Evolutionary conservation across 179 eudicot genomes (phyloP).

Genomic region (Corrigiola litoralis): DNA sequence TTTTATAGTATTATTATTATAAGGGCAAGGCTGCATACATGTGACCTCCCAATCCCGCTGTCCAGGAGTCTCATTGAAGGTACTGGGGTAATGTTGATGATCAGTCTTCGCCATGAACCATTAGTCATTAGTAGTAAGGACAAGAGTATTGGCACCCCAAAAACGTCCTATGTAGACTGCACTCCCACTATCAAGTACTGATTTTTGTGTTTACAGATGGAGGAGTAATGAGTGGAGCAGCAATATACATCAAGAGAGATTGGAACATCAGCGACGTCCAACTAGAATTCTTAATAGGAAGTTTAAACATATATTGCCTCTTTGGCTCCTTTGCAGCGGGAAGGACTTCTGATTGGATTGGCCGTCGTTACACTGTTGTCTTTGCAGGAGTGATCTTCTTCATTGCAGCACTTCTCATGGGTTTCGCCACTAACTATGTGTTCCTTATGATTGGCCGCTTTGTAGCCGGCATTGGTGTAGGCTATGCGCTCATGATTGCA

Average conservation of each 20-base stretch:
- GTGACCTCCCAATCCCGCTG: too few relatives aligned
- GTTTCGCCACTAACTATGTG: slow-evolving; percentile 56
- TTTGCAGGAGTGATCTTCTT: slow-evolving; percentile 65
- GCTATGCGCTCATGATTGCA: slow-evolving; percentile 80
- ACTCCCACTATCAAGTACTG: neutral
- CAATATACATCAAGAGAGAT: slow-evolving; percentile 54
- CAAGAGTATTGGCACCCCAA: too few relatives aligned
- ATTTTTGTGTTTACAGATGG: slow-evolving; percentile 32
- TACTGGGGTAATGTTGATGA: too few relatives aligned
- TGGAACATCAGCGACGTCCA: slow-evolving; percentile 43
- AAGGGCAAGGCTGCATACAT: too few relatives aligned
- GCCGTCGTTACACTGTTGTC: slow-evolving; percentile 72
- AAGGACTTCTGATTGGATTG: slow-evolving; percentile 64
- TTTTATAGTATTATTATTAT: too few relatives aligned
- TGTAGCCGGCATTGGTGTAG: slow-evolving; percentile 69
- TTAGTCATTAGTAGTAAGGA: too few relatives aligned
- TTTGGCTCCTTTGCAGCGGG: slow-evolving; percentile 70
- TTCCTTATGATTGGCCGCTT: slow-evolving; percentile 73
- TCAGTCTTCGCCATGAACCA: too few relatives aligned
- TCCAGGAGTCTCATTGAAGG: too few relatives aligned
- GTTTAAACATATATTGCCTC: slow-evolving; percentile 54
- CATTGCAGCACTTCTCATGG: slow-evolving; percentile 64
- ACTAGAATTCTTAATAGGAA: slow-evolving; percentile 50
- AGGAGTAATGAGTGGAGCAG: slow-evolving; percentile 85
- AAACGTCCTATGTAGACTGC: too few relatives aligned